phyloP scores from a whole-genome alignment of 2,329 filamentous ascomycete species.

The Talaromyces sp. region DNA sequence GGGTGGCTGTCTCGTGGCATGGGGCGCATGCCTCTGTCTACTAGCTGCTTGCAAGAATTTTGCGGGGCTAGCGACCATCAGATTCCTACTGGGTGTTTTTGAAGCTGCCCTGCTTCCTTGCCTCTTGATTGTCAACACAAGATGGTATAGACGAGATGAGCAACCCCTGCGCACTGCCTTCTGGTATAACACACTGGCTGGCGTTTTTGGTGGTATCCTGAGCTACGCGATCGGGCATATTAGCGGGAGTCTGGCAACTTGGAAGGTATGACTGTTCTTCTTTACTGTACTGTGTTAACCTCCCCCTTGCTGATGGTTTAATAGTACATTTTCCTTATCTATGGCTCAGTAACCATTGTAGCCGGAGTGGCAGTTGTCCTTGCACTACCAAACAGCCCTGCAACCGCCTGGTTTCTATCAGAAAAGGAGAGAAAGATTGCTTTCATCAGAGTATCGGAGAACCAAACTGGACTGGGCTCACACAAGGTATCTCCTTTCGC shows the following conservation, averaged over 20 bases:
- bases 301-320: not conserved
- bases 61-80: not conserved
- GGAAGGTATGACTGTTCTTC: not conserved
- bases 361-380: not conserved
- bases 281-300: too few species aligned
- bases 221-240: not conserved
- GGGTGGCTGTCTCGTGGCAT: not conserved
- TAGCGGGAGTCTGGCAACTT: not conserved
- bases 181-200: not conserved
- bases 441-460: not conserved
- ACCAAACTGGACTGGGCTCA: not conserved
- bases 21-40: not conserved
- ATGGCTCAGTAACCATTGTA: not conserved
- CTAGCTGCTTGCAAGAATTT: not conserved
- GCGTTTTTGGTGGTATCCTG: not conserved
- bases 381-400: not conserved
- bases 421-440: not conserved
- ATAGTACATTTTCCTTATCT: not conserved
- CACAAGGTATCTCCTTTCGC: not conserved
- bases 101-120: not conserved
- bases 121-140: not conserved
- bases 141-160: not conserved
- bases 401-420: not conserved
- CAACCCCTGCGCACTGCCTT: not conserved
- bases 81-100: not conserved